Evolutionary conservation across 345 rosid species (phyloP), one percentile per base, ranked within the genome.

Genomic region (Clarkia xantiana): DNA sequence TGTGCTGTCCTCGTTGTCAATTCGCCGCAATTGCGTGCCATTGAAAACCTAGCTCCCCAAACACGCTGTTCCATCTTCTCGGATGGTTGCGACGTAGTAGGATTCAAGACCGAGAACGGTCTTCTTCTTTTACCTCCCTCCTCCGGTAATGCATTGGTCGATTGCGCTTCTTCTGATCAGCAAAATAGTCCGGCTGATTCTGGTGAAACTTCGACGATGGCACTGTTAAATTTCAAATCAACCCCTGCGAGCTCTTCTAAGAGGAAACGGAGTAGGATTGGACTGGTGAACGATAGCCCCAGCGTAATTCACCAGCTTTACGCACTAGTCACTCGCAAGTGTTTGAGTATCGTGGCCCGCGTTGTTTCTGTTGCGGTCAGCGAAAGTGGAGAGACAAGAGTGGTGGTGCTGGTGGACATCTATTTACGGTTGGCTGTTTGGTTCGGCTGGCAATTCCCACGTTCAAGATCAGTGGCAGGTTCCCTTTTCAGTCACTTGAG

Each of bases 361-460:
- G 74, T 86, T 42, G 51, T 81, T 44, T 61, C 60, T 36, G 62
- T 55, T 48, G 78, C 57, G 46, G 70, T 56, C 20, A 47, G 68
- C 4, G 75, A 55, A 13, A 42, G 42, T 38, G 76, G 65, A 36
- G 77, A 69, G 44, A 67, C 62, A 4, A 73, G 88, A 56, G 86
- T 65, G 15, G 77, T 75, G 20, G 81, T 81, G 47, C 67, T 91
- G 44, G 87, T 83, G 13, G 98, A 91, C 60, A 83, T 84, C 11
- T 79, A 67, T 53, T 51, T 91, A 49, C 94, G 83, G 15, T 13
- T 79, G 52, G 79, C 66, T 11, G 34, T 79, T 56, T 84, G 88
- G 93, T 59, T 78, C 7, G 93, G 86, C 5, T 81, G 93, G 94
- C 98, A 86, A 69, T 83, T 91, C 56, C 89, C 96, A 0, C 75